Conservation (phyloP, 352 stramenopile species). For the Globisporangium ultimum region DNA sequence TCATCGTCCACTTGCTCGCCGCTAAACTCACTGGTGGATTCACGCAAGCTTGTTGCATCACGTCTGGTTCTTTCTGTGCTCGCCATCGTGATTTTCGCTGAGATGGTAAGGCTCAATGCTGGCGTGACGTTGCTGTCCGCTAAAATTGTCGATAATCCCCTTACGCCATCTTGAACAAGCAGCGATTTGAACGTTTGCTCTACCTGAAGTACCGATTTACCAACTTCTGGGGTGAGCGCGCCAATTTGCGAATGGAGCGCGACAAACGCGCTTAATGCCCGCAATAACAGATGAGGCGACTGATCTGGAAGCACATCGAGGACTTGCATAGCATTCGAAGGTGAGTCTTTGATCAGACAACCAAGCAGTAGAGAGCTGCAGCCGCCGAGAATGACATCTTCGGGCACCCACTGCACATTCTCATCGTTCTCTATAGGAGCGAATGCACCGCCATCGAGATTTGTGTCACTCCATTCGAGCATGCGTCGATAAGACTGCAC, state of each 20-base stretch:
- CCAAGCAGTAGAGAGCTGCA: slow-evolving; percentile 65
- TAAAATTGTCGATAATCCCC: too few species aligned
- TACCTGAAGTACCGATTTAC: slow-evolving; percentile 58
- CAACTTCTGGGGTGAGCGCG: slow-evolving; percentile 62
- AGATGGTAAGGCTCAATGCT: neutral
- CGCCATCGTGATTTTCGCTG: neutral
- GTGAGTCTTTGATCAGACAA: slow-evolving; percentile 62
- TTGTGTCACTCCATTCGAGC: slow-evolving; percentile 32
- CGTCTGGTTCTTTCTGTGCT: too few species aligned
- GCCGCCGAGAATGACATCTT: slow-evolving; percentile 74
- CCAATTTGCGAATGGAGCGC: slow-evolving; percentile 77
- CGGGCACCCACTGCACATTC: slow-evolving; percentile 45
- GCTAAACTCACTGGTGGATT: too few species aligned
- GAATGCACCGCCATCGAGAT: slow-evolving; percentile 1
- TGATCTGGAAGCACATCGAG: slow-evolving; percentile 35
- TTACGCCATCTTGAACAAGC: slow-evolving; percentile 1
- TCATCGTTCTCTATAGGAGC: slow-evolving; percentile 16
- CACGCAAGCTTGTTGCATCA: neutral
- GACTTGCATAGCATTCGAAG: slow-evolving; percentile 28
- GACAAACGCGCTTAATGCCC: slow-evolving; percentile 58
- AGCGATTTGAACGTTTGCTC: slow-evolving; percentile 60
- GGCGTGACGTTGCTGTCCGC: neutral
- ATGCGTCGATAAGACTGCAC: slow-evolving; percentile 49
- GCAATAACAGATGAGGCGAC: slow-evolving; percentile 48
- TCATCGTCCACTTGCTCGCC: neutral